Percentiles rank a stretch among this genome's conserved stretches.
These are phyloP conservation scores for Pyrus bretschneideri DNA, from an alignment of 306 rosid genomes.

Conservation along the genomic window DNA sequence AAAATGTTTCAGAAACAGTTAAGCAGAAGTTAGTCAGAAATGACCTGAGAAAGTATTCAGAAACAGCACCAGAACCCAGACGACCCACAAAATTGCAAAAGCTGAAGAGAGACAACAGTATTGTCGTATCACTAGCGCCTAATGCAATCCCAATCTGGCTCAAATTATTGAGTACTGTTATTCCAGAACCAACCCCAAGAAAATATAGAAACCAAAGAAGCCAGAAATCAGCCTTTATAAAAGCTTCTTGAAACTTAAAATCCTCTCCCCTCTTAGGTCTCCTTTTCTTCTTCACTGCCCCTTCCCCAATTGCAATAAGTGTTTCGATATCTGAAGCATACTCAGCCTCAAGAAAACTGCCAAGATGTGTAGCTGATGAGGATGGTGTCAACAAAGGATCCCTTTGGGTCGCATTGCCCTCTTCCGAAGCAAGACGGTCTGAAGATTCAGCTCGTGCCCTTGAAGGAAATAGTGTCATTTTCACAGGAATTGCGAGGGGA, in stretches of 20 bases:
- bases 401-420: constrained; percentile 21
- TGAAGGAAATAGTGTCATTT: constrained; percentile 67
- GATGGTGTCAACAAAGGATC: constrained; percentile 61
- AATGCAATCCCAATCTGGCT: constrained; percentile 79
- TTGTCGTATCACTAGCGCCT: constrained; percentile 53
- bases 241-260: constrained; percentile 59
- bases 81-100: constrained; percentile 77
- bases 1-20: background rate
- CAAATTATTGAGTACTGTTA: constrained; percentile 78
- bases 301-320: constrained; percentile 85
- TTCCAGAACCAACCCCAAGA: constrained; percentile 70
- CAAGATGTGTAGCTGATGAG: constrained; percentile 49
- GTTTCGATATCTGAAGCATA: constrained; percentile 55
- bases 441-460: constrained; percentile 36
- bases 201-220: constrained; percentile 72
- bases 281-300: constrained; percentile 66
- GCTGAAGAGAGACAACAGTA: constrained; percentile 68
- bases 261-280: constrained; percentile 87
- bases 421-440: constrained; percentile 26
- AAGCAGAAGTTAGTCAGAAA: background rate
- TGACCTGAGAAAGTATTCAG: constrained; percentile 87
- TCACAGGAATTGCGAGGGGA: constrained; percentile 69
- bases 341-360: constrained; percentile 45
- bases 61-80: constrained; percentile 70
- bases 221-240: constrained; percentile 94